Base-by-base conservation (phyloP, 2,329 filamentous ascomycete genomes). In the Didymella lethalis region DNA sequence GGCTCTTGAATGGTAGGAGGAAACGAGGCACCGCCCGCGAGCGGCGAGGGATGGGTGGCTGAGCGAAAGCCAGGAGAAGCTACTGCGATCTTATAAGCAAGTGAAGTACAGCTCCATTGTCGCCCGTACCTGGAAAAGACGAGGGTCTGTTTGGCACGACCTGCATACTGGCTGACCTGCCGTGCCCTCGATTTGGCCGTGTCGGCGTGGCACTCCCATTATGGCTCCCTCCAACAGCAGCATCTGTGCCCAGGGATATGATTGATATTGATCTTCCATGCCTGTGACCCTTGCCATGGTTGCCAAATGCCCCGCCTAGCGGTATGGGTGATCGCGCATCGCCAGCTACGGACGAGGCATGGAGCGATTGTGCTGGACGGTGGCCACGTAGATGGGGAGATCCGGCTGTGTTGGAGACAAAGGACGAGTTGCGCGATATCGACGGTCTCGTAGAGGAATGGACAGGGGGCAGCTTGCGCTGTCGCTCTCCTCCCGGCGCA, bases 91-190 rank as follows among this genome's bases (percentile, higher is more conserved):
- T 36, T 49, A 59, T 76, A 45, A 75, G 69, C 55, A 32, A 45
- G 36, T 28, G 36, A 40, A 53, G 44, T 38, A 34, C 48, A 20
- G 12, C 18, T 32, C 31, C 23, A 54, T 49, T 25, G 46, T 16
- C 34, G 44, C 23, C 26, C 48, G 46, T 73, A 73, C 73, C 69
- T 67, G 73, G 66, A 62, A 73, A 74, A n/a, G 70, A 66, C 50
- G 64, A 74, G 45, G 71, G 74, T 28, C 72, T 65, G 51, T 73
- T 82, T 46, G 87, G 81, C 63, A 86, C 74, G 65, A 94, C 89
- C 75, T 96, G 93, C 59, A 96, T 79, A 80, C 93, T 97, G 25
- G 91, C 87, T 36, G 92, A 92, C 51, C 93, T 85, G 47, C 84
- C 87, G 80, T 97, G 93, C 4, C 88, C 86, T 67, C 87, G 86